Base-by-base conservation (phyloP, 345 rosid genomes). In the Streptanthus diversifolius region DNA sequence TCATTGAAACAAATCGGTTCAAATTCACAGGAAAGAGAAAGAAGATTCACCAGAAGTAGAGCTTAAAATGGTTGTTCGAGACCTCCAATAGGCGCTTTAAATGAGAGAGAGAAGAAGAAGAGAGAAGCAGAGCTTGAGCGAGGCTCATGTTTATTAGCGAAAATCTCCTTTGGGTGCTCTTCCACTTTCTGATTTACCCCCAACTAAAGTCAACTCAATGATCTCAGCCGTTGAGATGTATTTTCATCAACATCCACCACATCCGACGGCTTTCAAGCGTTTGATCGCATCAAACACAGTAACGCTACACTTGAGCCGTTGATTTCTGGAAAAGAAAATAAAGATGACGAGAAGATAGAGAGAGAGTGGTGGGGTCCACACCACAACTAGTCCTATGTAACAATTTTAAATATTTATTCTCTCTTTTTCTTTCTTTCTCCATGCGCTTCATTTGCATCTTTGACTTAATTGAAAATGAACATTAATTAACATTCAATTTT, bases 31-130 rank as follows among this genome's bases (percentile, higher is more conserved):
- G 2, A 17, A 41, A 13, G 6, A 8, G 3, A 51, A 14, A 41
- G 13, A 70, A 44, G 35, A 3, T 11, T 64, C 15, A 76, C 75
- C 66, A 47, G 9, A 63, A 53, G 5, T 14, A 43, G 0, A 56
- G 72, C 43, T 53, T 35, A 0, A 54, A 25, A 19, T 45, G 60
- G 71, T 63, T 55, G 60, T 47, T 63, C 7, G 37, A 55, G 39
- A 70, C 1, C 54, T 55, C 66, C 71, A 70, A 63, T 76, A 76
- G 67, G 67, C 79, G 79, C 58, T 69, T 68, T 9, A 76, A 44
- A 24, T 24, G 66, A 33, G 36, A 33, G 2, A 5, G 32, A 39
- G 48, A 45, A 10, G 30, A 37, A 33, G 66, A 41, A 47, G 22
- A 49, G 33, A 37, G 18, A 51, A n/a, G 45, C 27, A 43, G 54